phyloP scores from a whole-genome alignment of 2,329 filamentous ascomycete species.

The Cytospora mali region DNA sequence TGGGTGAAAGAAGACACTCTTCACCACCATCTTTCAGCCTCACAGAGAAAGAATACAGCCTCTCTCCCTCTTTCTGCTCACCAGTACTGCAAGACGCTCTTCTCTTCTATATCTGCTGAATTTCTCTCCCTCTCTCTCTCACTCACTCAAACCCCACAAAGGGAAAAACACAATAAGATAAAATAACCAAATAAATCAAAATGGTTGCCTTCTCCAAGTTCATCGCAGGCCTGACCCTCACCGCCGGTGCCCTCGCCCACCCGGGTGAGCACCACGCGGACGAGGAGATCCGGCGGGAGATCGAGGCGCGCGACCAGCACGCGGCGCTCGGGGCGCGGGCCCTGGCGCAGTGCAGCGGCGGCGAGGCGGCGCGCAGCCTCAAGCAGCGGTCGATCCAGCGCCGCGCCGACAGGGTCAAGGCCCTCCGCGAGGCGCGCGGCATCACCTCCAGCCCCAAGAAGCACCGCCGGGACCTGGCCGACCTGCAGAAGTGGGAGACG shows the following conservation, averaged over 20 bases:
- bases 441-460: slow-evolving; percentile 37
- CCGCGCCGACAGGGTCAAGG: slow-evolving; percentile 42
- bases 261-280: slow-evolving; percentile 38
- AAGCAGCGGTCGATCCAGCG: slow-evolving; percentile 45
- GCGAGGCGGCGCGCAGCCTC: slow-evolving; percentile 41
- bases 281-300: slow-evolving; percentile 38
- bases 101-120: no score
- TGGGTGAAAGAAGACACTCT: no score
- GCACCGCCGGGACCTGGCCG: slow-evolving; percentile 38
- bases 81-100: no score
- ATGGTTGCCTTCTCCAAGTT: slow-evolving; percentile 27
- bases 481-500: slow-evolving; percentile 39
- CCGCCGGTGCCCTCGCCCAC: slow-evolving; percentile 37
- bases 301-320: slow-evolving; percentile 38
- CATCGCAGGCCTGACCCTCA: slow-evolving; percentile 19
- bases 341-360: slow-evolving; percentile 40
- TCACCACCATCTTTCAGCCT: no score
- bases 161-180: no score
- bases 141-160: no score
- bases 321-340: slow-evolving; percentile 41
- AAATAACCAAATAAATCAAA: not conserved
- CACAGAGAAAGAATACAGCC: no score
- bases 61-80: no score
- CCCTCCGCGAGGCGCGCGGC: slow-evolving; percentile 43
- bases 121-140: no score